These are phyloP conservation scores for Ophiocordyceps sinensis DNA, from an alignment of 2,329 filamentous ascomycete genomes.

Conservation along the genomic window DNA sequence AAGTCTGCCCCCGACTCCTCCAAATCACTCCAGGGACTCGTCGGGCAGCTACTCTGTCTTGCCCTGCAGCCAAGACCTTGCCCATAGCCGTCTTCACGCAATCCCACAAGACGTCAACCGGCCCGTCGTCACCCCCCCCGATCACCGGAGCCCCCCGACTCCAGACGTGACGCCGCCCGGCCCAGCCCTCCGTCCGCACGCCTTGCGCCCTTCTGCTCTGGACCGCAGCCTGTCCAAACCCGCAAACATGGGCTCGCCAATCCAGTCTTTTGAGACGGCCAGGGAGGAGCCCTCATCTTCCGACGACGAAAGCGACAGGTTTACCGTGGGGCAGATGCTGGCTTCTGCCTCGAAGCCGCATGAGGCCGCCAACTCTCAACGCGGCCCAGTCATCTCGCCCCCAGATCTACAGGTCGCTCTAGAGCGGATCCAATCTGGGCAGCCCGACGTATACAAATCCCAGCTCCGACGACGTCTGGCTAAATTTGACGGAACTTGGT, in stretches of 20 bases:
- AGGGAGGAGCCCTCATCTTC: slow-evolving; percentile 49
- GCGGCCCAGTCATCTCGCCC: slow-evolving; percentile 9
- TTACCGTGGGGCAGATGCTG: slow-evolving; percentile 24
- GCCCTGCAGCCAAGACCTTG: slow-evolving; percentile 25
- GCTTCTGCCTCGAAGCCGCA: slow-evolving; percentile 28
- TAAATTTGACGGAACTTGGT: slow-evolving; percentile 47
- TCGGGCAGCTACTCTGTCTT: slow-evolving; percentile 33
- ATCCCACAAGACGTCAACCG: slow-evolving; percentile 22
- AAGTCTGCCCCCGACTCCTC: slow-evolving; percentile 47
- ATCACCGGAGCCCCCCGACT: slow-evolving; percentile 55
- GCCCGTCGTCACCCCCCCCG: slow-evolving; percentile 44
- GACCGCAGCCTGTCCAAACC: slow-evolving; percentile 37
- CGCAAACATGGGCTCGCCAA: slow-evolving; percentile 44
- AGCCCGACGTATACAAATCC: slow-evolving; percentile 24
- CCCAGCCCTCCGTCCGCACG: slow-evolving; percentile 25
- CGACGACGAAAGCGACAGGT: slow-evolving; percentile 37
- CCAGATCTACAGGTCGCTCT: slow-evolving; percentile 27
- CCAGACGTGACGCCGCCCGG: slow-evolving; percentile 63
- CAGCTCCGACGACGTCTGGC: slow-evolving; percentile 33
- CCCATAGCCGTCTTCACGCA: slow-evolving; percentile 23
- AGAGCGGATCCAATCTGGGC: slow-evolving; percentile 24
- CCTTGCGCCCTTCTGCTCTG: slow-evolving; percentile 28
- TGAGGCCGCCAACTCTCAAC: slow-evolving; percentile 18
- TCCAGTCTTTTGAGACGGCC: slow-evolving; percentile 60
- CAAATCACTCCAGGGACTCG: slow-evolving; percentile 43